These are phyloP conservation scores for Coemansia sp. DNA, from an alignment of 192 early-diverging fungal genomes.

Conservation along the genomic window DNA sequence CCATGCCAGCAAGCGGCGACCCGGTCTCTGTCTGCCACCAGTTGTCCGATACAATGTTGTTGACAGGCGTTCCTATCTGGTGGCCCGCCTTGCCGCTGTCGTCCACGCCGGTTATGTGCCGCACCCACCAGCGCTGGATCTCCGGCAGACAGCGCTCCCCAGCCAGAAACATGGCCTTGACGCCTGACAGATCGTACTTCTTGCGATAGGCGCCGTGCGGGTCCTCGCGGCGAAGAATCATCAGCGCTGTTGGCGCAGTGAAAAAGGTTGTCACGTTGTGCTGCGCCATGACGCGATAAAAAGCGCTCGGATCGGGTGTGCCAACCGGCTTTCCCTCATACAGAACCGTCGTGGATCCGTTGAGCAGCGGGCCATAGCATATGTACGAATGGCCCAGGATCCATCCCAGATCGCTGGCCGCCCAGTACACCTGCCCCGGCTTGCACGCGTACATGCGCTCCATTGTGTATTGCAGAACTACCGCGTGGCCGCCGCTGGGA, in stretches of 20 bases:
- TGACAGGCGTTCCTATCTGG: slow-evolving; percentile 18
- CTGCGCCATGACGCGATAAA: slow-evolving; percentile 76
- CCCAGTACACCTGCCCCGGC: slow-evolving; percentile 76
- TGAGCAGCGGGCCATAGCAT: slow-evolving; percentile 76
- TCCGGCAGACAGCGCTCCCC: slow-evolving; percentile 84
- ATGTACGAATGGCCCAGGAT: slow-evolving; percentile 83
- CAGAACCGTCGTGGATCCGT: slow-evolving; percentile 76
- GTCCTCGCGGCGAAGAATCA: slow-evolving; percentile 77
- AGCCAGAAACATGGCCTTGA: slow-evolving; percentile 71
- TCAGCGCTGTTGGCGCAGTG: slow-evolving; percentile 82
- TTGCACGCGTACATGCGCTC: slow-evolving; percentile 67
- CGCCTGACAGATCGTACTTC: slow-evolving; percentile 62
- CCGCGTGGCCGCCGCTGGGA: slow-evolving; percentile 69
- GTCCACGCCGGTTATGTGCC: slow-evolving; percentile 28
- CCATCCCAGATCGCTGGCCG: slow-evolving; percentile 86
- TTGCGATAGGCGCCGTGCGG: slow-evolving; percentile 59
- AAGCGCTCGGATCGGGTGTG: slow-evolving; percentile 74
- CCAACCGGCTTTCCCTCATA: slow-evolving; percentile 87
- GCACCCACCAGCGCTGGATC: slow-evolving; percentile 63
- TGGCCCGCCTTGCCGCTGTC: slow-evolving; percentile 23
- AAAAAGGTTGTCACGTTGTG: slow-evolving; percentile 75
- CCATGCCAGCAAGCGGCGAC: slow-evolving; percentile 66
- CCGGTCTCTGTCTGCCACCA: slow-evolving; percentile 84
- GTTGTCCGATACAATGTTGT: slow-evolving; percentile 65
- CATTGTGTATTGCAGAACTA: slow-evolving; percentile 69